Percentiles rank a stretch among this genome's conserved stretches.
Evolutionary conservation across 306 rosid species (phyloP).

Genomic region (Pyrus pyrifolia): DNA sequence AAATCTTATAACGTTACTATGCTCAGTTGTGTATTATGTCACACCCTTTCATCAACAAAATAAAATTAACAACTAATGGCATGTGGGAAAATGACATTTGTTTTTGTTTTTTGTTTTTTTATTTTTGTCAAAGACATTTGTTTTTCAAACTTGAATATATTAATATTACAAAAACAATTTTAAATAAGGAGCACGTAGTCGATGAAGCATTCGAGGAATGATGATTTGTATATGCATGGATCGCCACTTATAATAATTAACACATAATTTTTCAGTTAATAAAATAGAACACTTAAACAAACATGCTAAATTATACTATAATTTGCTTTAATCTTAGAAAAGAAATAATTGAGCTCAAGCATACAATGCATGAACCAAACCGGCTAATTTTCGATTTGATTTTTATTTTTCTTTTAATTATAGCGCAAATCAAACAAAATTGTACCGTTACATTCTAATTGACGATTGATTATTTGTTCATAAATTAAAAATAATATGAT

Average conservation of each 20-base stretch:
- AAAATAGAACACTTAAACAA: too few relatives aligned
- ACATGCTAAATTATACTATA: too few relatives aligned
- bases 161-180: background rate
- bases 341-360: too few relatives aligned
- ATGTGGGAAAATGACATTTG: background rate
- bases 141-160: background rate
- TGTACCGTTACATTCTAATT: too few relatives aligned
- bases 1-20: fast-evolving
- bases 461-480: too few relatives aligned
- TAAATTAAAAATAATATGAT: too few relatives aligned
- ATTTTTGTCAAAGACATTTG: too few relatives aligned
- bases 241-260: background rate
- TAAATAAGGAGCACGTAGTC: background rate
- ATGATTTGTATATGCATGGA: background rate
- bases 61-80: background rate
- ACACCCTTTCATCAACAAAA: background rate
- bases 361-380: background rate
- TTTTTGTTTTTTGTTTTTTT: background rate
- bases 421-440: too few relatives aligned
- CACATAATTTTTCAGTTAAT: background rate
- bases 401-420: too few relatives aligned
- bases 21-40: too few relatives aligned
- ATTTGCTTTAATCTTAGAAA: too few relatives aligned
- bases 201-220: background rate
- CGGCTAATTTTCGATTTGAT: too few relatives aligned